phyloP scores from a whole-genome alignment of 164 flowering plant species.

The Macadamia tetraphylla region DNA sequence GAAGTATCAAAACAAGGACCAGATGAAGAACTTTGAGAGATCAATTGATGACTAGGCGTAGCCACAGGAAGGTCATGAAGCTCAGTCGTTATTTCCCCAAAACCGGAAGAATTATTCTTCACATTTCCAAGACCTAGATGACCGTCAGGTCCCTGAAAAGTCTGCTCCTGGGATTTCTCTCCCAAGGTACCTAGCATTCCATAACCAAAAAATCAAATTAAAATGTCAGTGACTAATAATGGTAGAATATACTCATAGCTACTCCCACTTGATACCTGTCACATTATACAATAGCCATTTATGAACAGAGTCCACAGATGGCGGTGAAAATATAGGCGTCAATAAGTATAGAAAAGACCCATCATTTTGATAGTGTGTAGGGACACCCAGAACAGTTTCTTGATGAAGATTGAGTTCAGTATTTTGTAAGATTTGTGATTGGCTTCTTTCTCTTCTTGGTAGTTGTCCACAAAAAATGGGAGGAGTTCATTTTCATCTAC shows the following conservation, averaged over 20 bases:
- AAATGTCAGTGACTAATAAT: slow-evolving; percentile 1
- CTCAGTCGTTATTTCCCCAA: slow-evolving; percentile 1
- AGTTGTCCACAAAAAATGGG: slow-evolving; percentile 32
- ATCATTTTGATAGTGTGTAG: slow-evolving; percentile 65
- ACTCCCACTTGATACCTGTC: slow-evolving; percentile 28
- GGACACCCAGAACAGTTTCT: slow-evolving; percentile 44
- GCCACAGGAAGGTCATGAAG: slow-evolving; percentile 12
- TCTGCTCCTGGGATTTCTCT: slow-evolving; percentile 13
- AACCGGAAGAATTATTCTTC: slow-evolving; percentile 2
- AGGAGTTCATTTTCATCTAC: slow-evolving; percentile 25
- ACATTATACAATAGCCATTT: slow-evolving; percentile 44
- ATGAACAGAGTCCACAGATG: slow-evolving; percentile 52
- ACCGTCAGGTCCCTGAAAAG: slow-evolving; percentile 15
- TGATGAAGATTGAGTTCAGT: slow-evolving; percentile 15
- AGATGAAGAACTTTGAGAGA: slow-evolving; percentile 20
- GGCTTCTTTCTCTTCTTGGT: slow-evolving; percentile 19
- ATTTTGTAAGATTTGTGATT: slow-evolving; percentile 7
- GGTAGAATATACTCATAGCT: background rate
- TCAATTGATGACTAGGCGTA: slow-evolving; percentile 12
- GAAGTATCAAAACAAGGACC: slow-evolving; percentile 12
- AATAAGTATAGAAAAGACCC: slow-evolving; percentile 65
- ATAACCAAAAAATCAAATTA: slow-evolving; percentile 9
- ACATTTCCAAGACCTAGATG: slow-evolving; percentile 1
- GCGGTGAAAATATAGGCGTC: slow-evolving; percentile 68
- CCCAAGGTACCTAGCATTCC: slow-evolving; percentile 22